Conservation (phyloP, 2,329 filamentous ascomycete species). For the Teratosphaeria nubilosa region DNA sequence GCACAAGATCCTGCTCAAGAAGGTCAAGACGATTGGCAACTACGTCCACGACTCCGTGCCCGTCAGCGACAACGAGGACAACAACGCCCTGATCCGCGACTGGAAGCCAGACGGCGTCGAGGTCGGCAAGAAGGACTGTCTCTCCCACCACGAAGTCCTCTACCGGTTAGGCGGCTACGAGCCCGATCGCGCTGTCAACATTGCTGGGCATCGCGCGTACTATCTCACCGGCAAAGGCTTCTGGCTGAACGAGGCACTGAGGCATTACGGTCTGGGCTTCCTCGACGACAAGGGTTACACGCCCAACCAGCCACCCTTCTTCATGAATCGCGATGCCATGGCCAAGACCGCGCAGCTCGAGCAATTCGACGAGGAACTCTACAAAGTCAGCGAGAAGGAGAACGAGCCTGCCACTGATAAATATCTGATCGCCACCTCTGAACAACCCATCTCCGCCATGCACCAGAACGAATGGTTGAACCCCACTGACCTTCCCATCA, state of each 20-base stretch:
- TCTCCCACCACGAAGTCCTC: slow-evolving; percentile 93
- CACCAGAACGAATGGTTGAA: slow-evolving; percentile 92
- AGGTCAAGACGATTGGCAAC: slow-evolving; percentile 79
- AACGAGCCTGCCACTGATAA: slow-evolving; percentile 78
- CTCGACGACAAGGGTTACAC: slow-evolving; percentile 59
- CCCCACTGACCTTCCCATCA: slow-evolving; percentile 76
- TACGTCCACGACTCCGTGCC: slow-evolving; percentile 84
- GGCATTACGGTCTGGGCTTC: slow-evolving; percentile 92
- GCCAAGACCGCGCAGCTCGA: slow-evolving; percentile 95
- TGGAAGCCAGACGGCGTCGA: slow-evolving; percentile 71
- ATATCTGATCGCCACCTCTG: slow-evolving; percentile 71
- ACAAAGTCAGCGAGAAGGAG: slow-evolving; percentile 81
- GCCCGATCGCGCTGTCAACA: slow-evolving; percentile 82
- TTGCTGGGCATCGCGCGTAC: slow-evolving; percentile 90
- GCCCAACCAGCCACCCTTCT: slow-evolving; percentile 65
- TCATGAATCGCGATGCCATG: slow-evolving; percentile 95
- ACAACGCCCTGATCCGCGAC: slow-evolving; percentile 66
- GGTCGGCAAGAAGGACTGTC: slow-evolving; percentile 63
- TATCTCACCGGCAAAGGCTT: slow-evolving; percentile 84
- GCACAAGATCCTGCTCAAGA: slow-evolving; percentile 60
- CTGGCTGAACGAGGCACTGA: slow-evolving; percentile 81
- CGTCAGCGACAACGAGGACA: slow-evolving; percentile 69
- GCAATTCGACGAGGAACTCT: slow-evolving; percentile 95
- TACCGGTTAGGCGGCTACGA: slow-evolving; percentile 84
- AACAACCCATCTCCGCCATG: slow-evolving; percentile 80